phyloP scores from a whole-genome alignment of 2,329 filamentous ascomycete genomes.

The Alternaria viburni region DNA sequence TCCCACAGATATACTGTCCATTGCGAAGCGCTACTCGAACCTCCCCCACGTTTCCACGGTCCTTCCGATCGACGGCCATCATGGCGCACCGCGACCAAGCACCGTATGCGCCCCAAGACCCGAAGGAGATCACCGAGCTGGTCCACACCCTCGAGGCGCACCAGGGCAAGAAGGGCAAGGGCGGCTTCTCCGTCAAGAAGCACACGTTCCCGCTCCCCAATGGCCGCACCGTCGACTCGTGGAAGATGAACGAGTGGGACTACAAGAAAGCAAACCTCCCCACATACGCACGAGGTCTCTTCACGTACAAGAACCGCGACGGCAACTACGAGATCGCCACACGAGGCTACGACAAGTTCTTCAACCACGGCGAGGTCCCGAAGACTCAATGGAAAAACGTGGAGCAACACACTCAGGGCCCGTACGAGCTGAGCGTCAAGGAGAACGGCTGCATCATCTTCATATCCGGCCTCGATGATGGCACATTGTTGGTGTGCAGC shows the following conservation, averaged over 20 bases:
- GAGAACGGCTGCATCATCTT: conserved; percentile 99
- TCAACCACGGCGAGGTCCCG: conserved; percentile 84
- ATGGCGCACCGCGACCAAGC: conserved; percentile 62
- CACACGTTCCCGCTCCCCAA: conserved; percentile 74
- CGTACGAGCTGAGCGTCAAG: conserved; percentile 95
- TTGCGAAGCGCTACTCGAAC: not conserved
- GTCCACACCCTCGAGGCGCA: conserved; percentile 69
- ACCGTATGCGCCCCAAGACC: conserved; percentile 74
- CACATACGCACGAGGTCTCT: conserved; percentile 91
- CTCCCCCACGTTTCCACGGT: not conserved
- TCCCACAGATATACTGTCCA: conserved; percentile 14
- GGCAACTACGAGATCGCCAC: conserved; percentile 78
- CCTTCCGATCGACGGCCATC: conserved; percentile 20
- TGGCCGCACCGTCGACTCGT: conserved; percentile 79
- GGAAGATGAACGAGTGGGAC: conserved; percentile 93
- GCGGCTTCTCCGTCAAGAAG: conserved; percentile 77
- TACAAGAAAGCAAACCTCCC: conserved; percentile 89
- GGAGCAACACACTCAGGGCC: conserved; percentile 74
- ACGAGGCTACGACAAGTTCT: conserved; percentile 98
- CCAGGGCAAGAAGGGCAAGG: conserved; percentile 51
- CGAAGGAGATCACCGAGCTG: conserved; percentile 69
- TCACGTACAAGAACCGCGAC: conserved; percentile 75
- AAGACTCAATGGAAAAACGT: conserved; percentile 87
- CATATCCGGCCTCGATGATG: conserved; percentile 88
- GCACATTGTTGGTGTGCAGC: conserved; percentile 92